Conservation (phyloP, 2,329 filamentous ascomycete genomes). For the Microdochium paspali region DNA sequence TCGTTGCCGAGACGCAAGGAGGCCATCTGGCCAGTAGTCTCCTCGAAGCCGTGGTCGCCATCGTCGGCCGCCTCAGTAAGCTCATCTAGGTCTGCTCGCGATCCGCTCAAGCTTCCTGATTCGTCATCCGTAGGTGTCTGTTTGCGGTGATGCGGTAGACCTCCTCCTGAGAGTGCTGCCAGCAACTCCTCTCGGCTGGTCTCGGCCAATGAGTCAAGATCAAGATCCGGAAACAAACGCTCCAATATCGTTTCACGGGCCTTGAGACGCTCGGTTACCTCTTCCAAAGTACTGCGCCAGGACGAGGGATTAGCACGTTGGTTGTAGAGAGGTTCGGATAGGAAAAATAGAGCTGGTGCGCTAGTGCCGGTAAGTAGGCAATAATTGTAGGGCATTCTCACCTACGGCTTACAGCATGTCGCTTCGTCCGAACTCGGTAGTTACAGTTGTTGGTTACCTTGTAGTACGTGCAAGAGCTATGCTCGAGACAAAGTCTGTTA, state of each 20-base stretch:
- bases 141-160: background rate
- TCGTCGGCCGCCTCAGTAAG: slow-evolving; percentile 15
- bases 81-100: slow-evolving; percentile 5
- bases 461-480: slow-evolving; percentile 26
- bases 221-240: slow-evolving; percentile 10
- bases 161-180: slow-evolving; percentile 3
- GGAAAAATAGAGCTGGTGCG: no score
- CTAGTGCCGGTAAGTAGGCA: no score
- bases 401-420: slow-evolving; percentile 20
- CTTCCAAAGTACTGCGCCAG: slow-evolving; percentile 12
- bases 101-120: background rate
- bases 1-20: slow-evolving; percentile 16
- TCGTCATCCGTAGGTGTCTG: background rate
- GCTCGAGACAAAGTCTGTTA: background rate
- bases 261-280: slow-evolving; percentile 12
- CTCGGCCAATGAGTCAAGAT: slow-evolving; percentile 7
- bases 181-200: slow-evolving; percentile 11
- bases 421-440: slow-evolving; percentile 18
- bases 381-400: slow-evolving; percentile 1
- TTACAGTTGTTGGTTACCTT: slow-evolving; percentile 13
- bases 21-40: slow-evolving; percentile 12
- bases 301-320: no score
- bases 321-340: no score
- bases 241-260: slow-evolving; percentile 12
- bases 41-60: slow-evolving; percentile 18